Evolutionary conservation across 306 rosid species (phyloP).

Genomic region (Begonia masoniana): DNA sequence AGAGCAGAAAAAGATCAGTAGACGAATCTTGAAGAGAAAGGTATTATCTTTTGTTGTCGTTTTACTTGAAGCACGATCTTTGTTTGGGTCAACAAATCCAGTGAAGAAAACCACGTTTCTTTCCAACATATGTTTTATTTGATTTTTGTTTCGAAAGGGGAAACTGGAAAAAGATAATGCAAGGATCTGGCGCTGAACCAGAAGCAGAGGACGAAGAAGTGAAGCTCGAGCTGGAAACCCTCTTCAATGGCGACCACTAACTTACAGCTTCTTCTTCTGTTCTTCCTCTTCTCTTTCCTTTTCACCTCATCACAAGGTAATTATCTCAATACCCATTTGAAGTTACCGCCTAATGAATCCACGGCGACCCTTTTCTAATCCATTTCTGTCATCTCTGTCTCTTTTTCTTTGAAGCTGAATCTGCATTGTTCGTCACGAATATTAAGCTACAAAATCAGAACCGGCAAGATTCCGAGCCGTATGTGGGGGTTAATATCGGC

Average conservation of each 20-base stretch:
- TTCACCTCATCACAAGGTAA: slow-evolving; percentile 25
- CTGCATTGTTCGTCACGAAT: slow-evolving; percentile 1
- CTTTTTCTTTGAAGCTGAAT: slow-evolving; percentile 20
- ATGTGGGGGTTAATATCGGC: slow-evolving; percentile 73
- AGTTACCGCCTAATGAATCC: background rate
- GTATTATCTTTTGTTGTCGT: too few relatives aligned
- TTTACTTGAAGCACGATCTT: too few relatives aligned
- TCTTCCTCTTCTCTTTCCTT: slow-evolving; percentile 11
- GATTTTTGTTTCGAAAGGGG: too few relatives aligned
- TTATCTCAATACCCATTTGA: background rate
- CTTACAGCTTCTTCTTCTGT: slow-evolving; percentile 6
- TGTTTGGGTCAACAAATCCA: too few relatives aligned
- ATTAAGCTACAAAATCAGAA: slow-evolving; percentile 14
- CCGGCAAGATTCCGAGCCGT: slow-evolving; percentile 32
- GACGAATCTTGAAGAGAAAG: too few relatives aligned
- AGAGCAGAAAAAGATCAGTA: too few relatives aligned
- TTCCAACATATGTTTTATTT: too few relatives aligned
- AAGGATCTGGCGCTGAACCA: slow-evolving; percentile 41
- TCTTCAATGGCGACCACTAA: slow-evolving; percentile 45
- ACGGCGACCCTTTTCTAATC: background rate
- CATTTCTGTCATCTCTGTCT: background rate
- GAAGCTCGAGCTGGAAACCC: slow-evolving; percentile 18
- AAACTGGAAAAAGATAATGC: slow-evolving; percentile 42
- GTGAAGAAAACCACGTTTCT: too few relatives aligned
- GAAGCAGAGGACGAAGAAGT: slow-evolving; percentile 40